These are phyloP conservation scores for Umbelopsis isabellina DNA, from an alignment of 192 early-diverging fungal species.

Conservation along the genomic window DNA sequence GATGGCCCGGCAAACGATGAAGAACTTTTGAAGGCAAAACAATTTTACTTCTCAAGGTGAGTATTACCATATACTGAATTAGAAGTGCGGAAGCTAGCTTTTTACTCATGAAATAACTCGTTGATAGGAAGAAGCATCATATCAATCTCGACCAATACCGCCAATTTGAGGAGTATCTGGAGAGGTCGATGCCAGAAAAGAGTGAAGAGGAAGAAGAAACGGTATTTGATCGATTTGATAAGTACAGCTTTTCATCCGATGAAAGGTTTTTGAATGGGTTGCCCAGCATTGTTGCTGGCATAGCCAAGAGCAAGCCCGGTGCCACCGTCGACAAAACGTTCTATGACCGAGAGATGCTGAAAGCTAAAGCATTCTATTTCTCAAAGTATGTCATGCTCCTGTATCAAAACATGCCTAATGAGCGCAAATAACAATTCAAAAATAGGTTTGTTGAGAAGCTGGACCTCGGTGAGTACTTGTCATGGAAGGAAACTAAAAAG, in stretches of 20 bases:
- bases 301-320: conserved; percentile 19
- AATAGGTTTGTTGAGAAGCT: conserved; percentile 47
- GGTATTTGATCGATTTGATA: conserved; percentile 48
- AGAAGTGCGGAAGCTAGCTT: neutral
- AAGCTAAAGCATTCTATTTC: conserved; percentile 55
- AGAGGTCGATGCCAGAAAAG: conserved; percentile 32
- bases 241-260: conserved; percentile 52
- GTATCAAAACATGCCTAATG: neutral
- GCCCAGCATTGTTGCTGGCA: conserved; percentile 42
- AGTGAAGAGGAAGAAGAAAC: conserved; percentile 24
- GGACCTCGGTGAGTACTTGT: conserved; percentile 46
- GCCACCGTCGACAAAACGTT: conserved; percentile 44
- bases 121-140: conserved; percentile 32
- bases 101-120: too few species aligned
- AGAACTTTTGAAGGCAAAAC: conserved; percentile 33
- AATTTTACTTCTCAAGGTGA: conserved; percentile 39
- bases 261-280: conserved; percentile 45
- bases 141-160: conserved; percentile 50
- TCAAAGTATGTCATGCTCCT: conserved; percentile 33
- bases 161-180: conserved; percentile 41
- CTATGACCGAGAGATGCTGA: conserved; percentile 47
- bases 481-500: conserved; percentile 47
- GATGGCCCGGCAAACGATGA: neutral
- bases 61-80: neutral
- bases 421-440: neutral